Base-by-base conservation (phyloP, 2,329 filamentous ascomycete species). In the Aspergillus clavatus region DNA sequence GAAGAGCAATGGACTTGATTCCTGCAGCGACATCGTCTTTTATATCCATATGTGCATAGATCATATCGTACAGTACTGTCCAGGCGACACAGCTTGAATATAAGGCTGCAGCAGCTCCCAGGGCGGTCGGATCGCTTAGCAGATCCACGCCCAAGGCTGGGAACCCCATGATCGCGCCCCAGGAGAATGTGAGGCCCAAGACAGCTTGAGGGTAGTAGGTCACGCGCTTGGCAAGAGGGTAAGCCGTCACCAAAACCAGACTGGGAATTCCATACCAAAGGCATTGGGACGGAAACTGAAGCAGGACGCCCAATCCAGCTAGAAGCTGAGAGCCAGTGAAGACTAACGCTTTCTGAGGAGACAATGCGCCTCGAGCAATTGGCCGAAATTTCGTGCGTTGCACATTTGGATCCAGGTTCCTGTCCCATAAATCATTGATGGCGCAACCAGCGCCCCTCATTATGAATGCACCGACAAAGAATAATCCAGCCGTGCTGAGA, bases 401-500 rank as follows among this genome's bases (percentile, higher is more conserved):
- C 7, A 78, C 76, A 48, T 73, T 65, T 3, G 74, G 72, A 53
- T 81, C 78, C 41, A 78, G 64, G 36, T 77, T 73, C 38, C 72
- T 70, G 52, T 81, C 78, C 60, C 76, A 71, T 26, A 73, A 69
- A 53, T 81, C 78, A 55, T 81, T 81, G 64, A 78, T 79, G 0
- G 75, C 70, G 55, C 78, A 81, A 4, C 73, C 68, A 16, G 71
- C 71, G 21, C 74, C 71, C 41, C 76, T 70, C 63, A 78, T 70
- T 41, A 79, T 67, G 50, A 78, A 57, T 12, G 71, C 72, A 31
- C 69, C 66, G 11, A 60, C 65, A 52, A 68, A 72, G 51, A 69
- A 72, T 21, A 68, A 62, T 18, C 59, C 69, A 31, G 58, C 60
- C 29, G 65, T 67, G 39, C 63, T 68, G 47, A 66, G 39, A 6